Evolutionary conservation across 495 filamentous ascomycete genomes (phyloP).

Genomic region (Lasiosphaeria ovina): DNA sequence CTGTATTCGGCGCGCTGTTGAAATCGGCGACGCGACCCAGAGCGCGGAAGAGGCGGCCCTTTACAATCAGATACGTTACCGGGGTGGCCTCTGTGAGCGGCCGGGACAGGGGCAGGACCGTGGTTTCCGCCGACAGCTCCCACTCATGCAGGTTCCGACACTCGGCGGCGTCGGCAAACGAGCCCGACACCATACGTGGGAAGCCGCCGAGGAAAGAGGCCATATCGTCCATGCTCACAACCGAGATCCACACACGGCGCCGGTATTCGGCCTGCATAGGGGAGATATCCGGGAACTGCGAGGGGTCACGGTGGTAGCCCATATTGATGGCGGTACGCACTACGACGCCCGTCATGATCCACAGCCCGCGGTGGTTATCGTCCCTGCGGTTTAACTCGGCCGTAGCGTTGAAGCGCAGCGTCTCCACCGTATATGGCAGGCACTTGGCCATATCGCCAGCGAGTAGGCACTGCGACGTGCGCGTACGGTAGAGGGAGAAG

Average conservation of each 20-base stretch:
- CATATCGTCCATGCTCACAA: constrained; percentile 35
- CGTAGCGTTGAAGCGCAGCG: constrained; percentile 32
- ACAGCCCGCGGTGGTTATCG: constrained; percentile 27
- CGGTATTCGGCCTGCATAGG: constrained; percentile 37
- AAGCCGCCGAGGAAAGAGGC: constrained; percentile 37
- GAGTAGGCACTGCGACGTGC: constrained; percentile 34
- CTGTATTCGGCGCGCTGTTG: constrained; percentile 15
- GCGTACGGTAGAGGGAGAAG: constrained; percentile 53
- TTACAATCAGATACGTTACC: constrained; percentile 30
- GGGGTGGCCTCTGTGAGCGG: constrained; percentile 29
- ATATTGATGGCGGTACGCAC: constrained; percentile 38
- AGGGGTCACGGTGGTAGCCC: constrained; percentile 41
- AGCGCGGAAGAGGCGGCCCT: constrained; percentile 22
- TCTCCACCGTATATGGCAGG: constrained; percentile 38
- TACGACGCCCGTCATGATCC: constrained; percentile 37
- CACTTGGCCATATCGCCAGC: constrained; percentile 53
- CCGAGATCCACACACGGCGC: constrained; percentile 33
- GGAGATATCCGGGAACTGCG: constrained; percentile 18
- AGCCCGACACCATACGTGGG: constrained; percentile 29
- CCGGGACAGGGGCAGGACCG: constrained; percentile 28
- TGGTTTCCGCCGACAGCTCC: constrained; percentile 31
- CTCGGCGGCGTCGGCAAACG: constrained; percentile 28
- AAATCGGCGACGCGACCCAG: constrained; percentile 29
- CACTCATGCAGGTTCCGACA: constrained; percentile 36
- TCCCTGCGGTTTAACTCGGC: constrained; percentile 25